phyloP scores from a whole-genome alignment of 441 rosid genomes.

The Bocquillonia castaneifolia region DNA sequence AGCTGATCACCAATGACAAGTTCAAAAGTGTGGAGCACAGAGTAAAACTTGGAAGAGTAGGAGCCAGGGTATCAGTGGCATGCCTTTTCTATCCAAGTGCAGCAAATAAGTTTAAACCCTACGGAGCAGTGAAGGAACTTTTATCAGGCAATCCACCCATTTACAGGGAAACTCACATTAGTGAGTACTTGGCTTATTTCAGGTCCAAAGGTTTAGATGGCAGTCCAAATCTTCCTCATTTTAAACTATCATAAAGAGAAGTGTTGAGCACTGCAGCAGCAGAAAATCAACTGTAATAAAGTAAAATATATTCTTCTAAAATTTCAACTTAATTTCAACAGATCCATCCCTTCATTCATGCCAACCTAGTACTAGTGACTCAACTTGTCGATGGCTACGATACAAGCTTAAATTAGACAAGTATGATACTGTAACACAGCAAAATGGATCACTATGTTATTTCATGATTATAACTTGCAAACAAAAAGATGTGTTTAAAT shows the following conservation, averaged over 20 bases:
- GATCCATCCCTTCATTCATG: no score
- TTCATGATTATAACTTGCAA: constrained; percentile 12
- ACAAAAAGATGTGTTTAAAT: constrained; percentile 5
- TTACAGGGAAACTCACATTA: constrained; percentile 30
- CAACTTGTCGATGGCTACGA: background rate
- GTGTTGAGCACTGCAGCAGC: background rate
- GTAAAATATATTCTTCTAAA: no score
- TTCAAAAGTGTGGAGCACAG: constrained; percentile 53
- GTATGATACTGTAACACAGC: background rate
- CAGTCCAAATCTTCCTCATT: constrained; percentile 31
- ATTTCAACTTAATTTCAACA: no score
- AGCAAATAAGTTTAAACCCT: constrained; percentile 25
- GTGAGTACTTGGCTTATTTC: constrained; percentile 30
- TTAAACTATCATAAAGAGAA: constrained; percentile 21
- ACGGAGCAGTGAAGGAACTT: constrained; percentile 37
- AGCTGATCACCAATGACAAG: constrained; percentile 39
- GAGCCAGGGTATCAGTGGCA: constrained; percentile 34
- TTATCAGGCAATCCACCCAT: constrained; percentile 28
- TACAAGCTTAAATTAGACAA: background rate
- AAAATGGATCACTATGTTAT: constrained; percentile 2
- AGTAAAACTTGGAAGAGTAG: constrained; percentile 24
- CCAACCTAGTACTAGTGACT: no score
- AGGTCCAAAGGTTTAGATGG: constrained; percentile 38
- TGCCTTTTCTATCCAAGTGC: constrained; percentile 39
- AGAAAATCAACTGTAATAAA: no score